These are phyloP conservation scores for Teratosphaeriaceae sp. DNA, from an alignment of 2,329 filamentous ascomycete genomes.

Conservation along the genomic window DNA sequence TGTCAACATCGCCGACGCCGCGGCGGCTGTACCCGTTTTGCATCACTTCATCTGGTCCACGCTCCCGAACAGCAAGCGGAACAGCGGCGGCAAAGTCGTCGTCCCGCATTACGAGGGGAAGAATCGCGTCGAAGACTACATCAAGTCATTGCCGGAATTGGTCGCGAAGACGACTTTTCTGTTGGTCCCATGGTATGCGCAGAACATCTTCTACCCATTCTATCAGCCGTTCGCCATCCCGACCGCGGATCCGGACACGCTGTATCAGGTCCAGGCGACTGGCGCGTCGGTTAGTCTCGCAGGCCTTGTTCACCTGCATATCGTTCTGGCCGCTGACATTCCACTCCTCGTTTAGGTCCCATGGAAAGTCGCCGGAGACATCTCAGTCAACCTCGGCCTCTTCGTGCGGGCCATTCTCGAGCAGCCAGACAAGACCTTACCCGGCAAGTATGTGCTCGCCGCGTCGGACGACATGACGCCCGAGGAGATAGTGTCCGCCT, in stretches of 20 bases:
- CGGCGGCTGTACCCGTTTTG: neutral
- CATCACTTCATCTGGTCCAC: constrained; percentile 4
- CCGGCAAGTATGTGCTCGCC: neutral
- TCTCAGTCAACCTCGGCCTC: constrained; percentile 1
- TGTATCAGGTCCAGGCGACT: constrained; percentile 2
- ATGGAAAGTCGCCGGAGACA: neutral
- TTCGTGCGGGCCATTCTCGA: constrained; percentile 1
- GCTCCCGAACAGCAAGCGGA: neutral
- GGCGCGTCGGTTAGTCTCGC: too few relatives aligned
- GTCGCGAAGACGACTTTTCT: neutral
- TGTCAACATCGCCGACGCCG: constrained; percentile 1
- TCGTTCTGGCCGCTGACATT: too few relatives aligned
- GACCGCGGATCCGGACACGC: neutral
- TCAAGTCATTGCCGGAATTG: neutral
- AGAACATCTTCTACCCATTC: constrained; percentile 1
- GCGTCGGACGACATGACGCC: neutral
- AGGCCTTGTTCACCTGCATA: too few relatives aligned
- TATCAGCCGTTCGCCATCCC: constrained; percentile 2
- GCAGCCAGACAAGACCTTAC: neutral
- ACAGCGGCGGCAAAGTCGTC: neutral
- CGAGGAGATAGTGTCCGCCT: neutral
- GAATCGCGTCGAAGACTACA: constrained; percentile 3
- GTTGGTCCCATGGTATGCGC: neutral
- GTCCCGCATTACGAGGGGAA: constrained; percentile 3
- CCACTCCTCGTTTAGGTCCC: too few relatives aligned